Evolutionary conservation across 305 asterid genomes (phyloP).

Genomic region (Nicotiana rustica): DNA sequence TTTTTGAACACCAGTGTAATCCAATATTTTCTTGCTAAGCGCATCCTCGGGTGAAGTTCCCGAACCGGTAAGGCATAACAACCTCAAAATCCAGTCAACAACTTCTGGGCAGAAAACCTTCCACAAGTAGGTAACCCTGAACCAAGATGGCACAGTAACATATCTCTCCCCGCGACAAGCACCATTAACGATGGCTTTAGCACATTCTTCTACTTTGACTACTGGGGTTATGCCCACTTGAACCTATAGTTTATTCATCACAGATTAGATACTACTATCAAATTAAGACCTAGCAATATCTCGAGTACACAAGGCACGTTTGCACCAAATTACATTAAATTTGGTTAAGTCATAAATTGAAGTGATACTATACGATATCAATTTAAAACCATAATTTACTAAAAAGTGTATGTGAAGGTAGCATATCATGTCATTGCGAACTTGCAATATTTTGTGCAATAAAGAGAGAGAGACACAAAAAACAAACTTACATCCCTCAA

Average conservation of each 20-base stretch:
- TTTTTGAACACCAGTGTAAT: constrained; percentile 55
- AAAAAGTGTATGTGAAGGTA: too few relatives aligned
- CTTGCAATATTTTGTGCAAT: neutral
- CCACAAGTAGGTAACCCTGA: constrained; percentile 57
- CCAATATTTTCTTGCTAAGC: constrained; percentile 57
- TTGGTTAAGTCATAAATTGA: neutral
- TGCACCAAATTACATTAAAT: neutral
- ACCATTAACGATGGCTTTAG: constrained; percentile 61
- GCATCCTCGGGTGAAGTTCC: constrained; percentile 50
- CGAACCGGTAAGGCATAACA: constrained; percentile 44
- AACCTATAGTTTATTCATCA: constrained; percentile 44
- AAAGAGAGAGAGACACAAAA: neutral
- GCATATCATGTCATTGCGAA: neutral
- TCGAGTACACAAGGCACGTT: too few relatives aligned
- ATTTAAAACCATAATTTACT: neutral
- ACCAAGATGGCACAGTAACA: constrained; percentile 74
- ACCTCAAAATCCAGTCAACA: constrained; percentile 57
- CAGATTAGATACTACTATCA: neutral
- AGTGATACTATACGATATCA: too few relatives aligned
- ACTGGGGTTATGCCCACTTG: constrained; percentile 60
- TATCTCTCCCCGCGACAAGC: constrained; percentile 69
- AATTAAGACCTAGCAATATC: neutral
- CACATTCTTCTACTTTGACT: constrained; percentile 55
- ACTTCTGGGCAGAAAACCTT: constrained; percentile 67
- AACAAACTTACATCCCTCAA: constrained; percentile 62